These are phyloP conservation scores for Rhynchospora tenuis DNA, from an alignment of 176 grass and related monocot species.

Conservation along the genomic window DNA sequence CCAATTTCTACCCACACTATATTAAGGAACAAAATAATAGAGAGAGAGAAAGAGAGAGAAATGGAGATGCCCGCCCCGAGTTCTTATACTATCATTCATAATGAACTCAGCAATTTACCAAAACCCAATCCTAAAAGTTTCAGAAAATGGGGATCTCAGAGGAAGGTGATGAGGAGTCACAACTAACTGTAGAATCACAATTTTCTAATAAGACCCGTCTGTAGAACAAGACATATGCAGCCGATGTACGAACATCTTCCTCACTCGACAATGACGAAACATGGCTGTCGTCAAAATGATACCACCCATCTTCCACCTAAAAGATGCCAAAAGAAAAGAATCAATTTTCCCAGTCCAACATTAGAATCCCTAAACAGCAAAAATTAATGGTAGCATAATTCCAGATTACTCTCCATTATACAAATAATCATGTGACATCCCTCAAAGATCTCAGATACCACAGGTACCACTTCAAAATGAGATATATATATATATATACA, in stretches of 20 bases:
- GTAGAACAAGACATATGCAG: conserved; percentile 93
- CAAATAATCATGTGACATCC: neutral
- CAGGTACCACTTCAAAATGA: neutral
- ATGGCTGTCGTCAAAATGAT: conserved; percentile 96
- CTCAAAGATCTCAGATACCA: neutral
- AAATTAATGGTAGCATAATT: neutral
- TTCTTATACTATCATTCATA: neutral
- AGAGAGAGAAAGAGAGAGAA: neutral
- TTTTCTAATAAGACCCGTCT: conserved; percentile 29
- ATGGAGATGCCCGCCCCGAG: neutral
- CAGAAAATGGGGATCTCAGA: conserved; percentile 20
- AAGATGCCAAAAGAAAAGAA: conserved; percentile 11
- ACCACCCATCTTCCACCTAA: conserved; percentile 83
- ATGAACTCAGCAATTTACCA: neutral
- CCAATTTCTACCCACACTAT: neutral
- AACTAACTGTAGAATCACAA: conserved; percentile 23
- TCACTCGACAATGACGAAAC: conserved; percentile 61
- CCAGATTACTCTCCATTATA: neutral
- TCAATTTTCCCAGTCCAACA: neutral
- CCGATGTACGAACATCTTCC: conserved; percentile 68
- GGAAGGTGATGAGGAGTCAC: conserved; percentile 25
- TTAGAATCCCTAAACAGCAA: neutral
- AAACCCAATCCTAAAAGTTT: neutral
- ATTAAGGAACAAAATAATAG: conserved; percentile 21
- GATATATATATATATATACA: neutral